These are phyloP conservation scores for Mediolabrus comicus DNA, from an alignment of 108 stramenopile species.

Conservation along the genomic window DNA sequence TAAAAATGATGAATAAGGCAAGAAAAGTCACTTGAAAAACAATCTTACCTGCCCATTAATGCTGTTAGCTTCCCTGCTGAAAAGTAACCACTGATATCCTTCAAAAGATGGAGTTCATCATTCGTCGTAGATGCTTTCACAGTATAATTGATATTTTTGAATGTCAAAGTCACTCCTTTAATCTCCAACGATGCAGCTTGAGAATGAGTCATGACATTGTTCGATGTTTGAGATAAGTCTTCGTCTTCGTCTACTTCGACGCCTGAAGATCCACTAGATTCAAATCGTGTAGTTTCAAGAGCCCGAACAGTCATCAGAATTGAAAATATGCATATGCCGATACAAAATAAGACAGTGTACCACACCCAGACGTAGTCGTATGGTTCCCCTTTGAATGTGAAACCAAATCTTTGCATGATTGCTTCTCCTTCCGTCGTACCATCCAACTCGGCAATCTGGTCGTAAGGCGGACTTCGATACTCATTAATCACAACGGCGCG, in stretches of 20 bases:
- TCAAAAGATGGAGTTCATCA: slow-evolving; percentile 62
- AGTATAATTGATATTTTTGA: slow-evolving; percentile 59
- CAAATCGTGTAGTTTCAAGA: slow-evolving; percentile 22
- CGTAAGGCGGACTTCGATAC: slow-evolving; percentile 55
- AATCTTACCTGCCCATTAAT: slow-evolving; percentile 45
- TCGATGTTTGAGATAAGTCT: not conserved
- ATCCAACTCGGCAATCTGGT: slow-evolving; percentile 16
- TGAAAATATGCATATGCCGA: slow-evolving; percentile 24
- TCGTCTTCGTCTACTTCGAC: slow-evolving; percentile 17
- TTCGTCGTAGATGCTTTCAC: slow-evolving; percentile 57
- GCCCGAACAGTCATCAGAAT: slow-evolving; percentile 3
- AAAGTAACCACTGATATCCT: slow-evolving; percentile 60
- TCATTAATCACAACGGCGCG: slow-evolving; percentile 61
- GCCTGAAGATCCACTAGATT: slow-evolving; percentile 22
- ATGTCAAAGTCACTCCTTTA: slow-evolving; percentile 57
- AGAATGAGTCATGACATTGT: slow-evolving; percentile 19
- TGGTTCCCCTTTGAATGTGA: slow-evolving; percentile 30
- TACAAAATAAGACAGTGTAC: slow-evolving; percentile 29
- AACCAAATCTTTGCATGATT: slow-evolving; percentile 49
- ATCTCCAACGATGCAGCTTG: slow-evolving; percentile 2
- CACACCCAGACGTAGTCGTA: slow-evolving; percentile 52
- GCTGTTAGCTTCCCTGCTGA: slow-evolving; percentile 75
- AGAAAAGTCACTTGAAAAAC: not conserved
- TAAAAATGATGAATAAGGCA: not conserved
- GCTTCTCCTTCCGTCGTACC: slow-evolving; percentile 52